Conservation (phyloP, 2,329 filamentous ascomycete species). For the Microdochium paspali region DNA sequence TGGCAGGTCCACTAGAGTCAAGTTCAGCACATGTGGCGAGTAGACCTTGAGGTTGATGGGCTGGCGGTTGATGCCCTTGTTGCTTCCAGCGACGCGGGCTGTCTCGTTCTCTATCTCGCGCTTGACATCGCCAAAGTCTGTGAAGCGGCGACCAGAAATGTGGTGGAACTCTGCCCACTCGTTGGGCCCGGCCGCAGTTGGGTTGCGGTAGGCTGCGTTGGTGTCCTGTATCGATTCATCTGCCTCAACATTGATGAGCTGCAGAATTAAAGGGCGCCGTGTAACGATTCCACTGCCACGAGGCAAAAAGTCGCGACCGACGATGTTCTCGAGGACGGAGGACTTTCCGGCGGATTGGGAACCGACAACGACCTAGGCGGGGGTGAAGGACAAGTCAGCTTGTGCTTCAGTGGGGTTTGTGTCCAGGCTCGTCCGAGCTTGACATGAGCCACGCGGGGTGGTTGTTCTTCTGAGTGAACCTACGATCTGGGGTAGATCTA, state of each 20-base stretch:
- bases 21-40: constrained; percentile 89
- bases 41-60: constrained; percentile 99
- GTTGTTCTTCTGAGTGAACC: too few species aligned
- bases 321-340: constrained; percentile 96
- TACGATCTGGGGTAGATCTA: constrained; percentile 97
- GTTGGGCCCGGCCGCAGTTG: constrained; percentile 55
- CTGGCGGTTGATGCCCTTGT: constrained; percentile 96
- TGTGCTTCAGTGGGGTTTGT: too few species aligned
- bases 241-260: constrained; percentile 92
- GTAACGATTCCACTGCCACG: constrained; percentile 96
- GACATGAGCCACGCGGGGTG: too few species aligned
- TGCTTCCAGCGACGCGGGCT: constrained; percentile 79
- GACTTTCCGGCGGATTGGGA: constrained; percentile 98
- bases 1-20: constrained; percentile 92
- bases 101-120: constrained; percentile 97
- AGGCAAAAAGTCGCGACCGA: constrained; percentile 92
- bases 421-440: too few species aligned
- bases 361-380: constrained; percentile 80
- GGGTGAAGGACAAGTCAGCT: constrained; percentile 5
- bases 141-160: constrained; percentile 79
- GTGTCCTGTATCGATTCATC: constrained; percentile 58
- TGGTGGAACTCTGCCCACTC: constrained; percentile 97
- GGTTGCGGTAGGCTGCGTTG: constrained; percentile 65
- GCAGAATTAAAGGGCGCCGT: constrained; percentile 84
- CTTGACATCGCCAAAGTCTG: constrained; percentile 87